phyloP scores from a whole-genome alignment of 768 basidiomycete species.

The Lactarius trivialis region DNA sequence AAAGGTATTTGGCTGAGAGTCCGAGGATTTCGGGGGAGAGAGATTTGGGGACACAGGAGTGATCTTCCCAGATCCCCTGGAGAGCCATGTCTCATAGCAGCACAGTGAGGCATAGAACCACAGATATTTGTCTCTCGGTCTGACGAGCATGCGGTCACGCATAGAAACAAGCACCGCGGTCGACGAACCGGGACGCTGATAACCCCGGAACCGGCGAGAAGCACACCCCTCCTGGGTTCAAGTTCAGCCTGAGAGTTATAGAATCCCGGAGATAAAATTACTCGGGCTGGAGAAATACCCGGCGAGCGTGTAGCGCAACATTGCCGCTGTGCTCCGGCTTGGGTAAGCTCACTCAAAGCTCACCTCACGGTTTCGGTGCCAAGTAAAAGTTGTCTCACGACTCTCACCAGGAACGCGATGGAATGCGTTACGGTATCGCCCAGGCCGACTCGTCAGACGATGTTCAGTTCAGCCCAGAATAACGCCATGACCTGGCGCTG shows the following conservation, averaged over 20 bases:
- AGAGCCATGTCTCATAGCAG: not conserved
- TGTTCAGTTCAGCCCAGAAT: constrained; percentile 12
- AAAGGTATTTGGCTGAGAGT: not conserved
- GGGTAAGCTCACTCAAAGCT: not conserved
- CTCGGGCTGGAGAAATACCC: not conserved
- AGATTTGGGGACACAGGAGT: not conserved
- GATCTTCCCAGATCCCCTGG: not conserved
- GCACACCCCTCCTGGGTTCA: not conserved
- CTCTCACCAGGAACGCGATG: no score
- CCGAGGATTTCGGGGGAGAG: not conserved
- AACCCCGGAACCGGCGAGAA: not conserved
- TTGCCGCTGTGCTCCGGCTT: not conserved
- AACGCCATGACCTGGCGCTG: not conserved
- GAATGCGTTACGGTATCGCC: not conserved
- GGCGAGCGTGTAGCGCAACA: no score
- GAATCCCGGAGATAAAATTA: not conserved
- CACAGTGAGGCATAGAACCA: not conserved
- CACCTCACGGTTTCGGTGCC: not conserved
- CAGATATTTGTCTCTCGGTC: not conserved
- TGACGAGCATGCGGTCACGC: not conserved
- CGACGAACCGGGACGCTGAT: not conserved
- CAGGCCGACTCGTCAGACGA: not conserved
- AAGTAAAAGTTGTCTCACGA: no score
- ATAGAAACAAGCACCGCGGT: not conserved
- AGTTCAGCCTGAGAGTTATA: no score